Conservation (phyloP, 345 rosid genomes). For the Sonneratia caseolaris region DNA sequence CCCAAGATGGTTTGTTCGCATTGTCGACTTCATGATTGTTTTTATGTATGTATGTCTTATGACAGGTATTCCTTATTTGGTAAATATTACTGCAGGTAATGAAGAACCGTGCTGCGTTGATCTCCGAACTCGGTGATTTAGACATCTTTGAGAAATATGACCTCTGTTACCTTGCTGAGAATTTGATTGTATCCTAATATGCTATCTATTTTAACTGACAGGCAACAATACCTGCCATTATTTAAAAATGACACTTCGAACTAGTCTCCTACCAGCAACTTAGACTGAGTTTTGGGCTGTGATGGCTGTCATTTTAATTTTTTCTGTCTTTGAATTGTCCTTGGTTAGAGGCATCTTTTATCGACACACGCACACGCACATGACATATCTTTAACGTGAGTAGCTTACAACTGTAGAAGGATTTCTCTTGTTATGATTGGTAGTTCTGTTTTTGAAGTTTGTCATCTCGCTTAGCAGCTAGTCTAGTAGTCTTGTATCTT, state of each 20-base stretch:
- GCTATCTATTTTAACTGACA: background rate
- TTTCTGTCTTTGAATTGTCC: background rate
- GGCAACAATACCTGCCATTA: background rate
- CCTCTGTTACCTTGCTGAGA: slow-evolving; percentile 33
- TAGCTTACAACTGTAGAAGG: background rate
- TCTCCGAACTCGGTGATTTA: slow-evolving; percentile 38
- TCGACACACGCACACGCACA: background rate
- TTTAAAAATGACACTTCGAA: background rate
- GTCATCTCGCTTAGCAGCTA: too few relatives aligned
- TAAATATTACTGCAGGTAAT: slow-evolving; percentile 42
- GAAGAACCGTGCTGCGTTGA: slow-evolving; percentile 52
- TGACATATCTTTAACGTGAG: background rate
- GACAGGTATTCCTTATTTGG: background rate
- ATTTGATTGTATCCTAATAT: slow-evolving; percentile 55
- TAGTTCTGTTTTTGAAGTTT: background rate
- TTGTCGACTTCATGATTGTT: background rate
- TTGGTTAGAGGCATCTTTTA: background rate
- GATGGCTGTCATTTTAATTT: background rate
- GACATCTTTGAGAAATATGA: slow-evolving; percentile 36
- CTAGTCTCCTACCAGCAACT: background rate
- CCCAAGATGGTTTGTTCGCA: background rate
- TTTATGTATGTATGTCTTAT: too few relatives aligned
- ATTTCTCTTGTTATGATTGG: background rate
- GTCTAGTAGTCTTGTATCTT: too few relatives aligned
- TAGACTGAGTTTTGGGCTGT: background rate